Evolutionary conservation across 1,284 basidiomycete genomes (phyloP).

Genomic region (Heterobasidion parviporum): DNA sequence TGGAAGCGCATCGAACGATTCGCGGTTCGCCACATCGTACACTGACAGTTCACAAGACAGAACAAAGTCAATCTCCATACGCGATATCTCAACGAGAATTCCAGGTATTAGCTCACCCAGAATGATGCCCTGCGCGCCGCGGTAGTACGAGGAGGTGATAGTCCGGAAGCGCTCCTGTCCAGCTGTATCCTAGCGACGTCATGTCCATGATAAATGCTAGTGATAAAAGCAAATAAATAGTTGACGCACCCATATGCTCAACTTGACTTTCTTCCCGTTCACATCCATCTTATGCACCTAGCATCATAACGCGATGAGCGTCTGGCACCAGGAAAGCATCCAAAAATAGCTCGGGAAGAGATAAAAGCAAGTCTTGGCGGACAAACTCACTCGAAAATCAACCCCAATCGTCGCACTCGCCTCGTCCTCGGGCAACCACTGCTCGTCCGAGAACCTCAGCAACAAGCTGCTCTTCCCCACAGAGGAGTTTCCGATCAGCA

Average conservation of each 20-base stretch:
- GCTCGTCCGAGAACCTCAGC: slow-evolving; percentile 92
- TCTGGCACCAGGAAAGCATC: slow-evolving; percentile 2
- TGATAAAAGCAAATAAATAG: background rate
- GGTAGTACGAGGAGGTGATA: slow-evolving; percentile 87
- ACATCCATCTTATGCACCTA: slow-evolving; percentile 81
- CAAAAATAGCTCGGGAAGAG: background rate
- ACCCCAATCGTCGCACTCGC: slow-evolving; percentile 91
- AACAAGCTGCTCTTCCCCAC: slow-evolving; percentile 90
- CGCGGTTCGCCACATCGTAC: slow-evolving; percentile 88
- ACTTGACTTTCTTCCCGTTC: slow-evolving; percentile 70
- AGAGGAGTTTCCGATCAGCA: slow-evolving; percentile 82
- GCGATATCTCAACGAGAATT: background rate
- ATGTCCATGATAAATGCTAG: too few species aligned
- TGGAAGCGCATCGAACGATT: slow-evolving; percentile 88
- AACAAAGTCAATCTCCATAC: background rate
- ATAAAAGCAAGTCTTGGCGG: background rate
- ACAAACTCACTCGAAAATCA: slow-evolving; percentile 60
- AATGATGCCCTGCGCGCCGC: slow-evolving; percentile 91
- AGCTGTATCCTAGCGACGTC: slow-evolving; percentile 65
- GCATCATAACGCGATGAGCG: background rate
- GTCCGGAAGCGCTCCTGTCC: slow-evolving; percentile 90
- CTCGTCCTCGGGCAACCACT: slow-evolving; percentile 94
- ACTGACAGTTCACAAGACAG: slow-evolving; percentile 35
- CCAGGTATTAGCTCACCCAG: slow-evolving; percentile 46
- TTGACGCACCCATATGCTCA: slow-evolving; percentile 69